Percentiles rank a stretch among this genome's conserved stretches.
phyloP scores from a whole-genome alignment of 2,329 filamentous ascomycete species.

The Scedosporium minutisporum region DNA sequence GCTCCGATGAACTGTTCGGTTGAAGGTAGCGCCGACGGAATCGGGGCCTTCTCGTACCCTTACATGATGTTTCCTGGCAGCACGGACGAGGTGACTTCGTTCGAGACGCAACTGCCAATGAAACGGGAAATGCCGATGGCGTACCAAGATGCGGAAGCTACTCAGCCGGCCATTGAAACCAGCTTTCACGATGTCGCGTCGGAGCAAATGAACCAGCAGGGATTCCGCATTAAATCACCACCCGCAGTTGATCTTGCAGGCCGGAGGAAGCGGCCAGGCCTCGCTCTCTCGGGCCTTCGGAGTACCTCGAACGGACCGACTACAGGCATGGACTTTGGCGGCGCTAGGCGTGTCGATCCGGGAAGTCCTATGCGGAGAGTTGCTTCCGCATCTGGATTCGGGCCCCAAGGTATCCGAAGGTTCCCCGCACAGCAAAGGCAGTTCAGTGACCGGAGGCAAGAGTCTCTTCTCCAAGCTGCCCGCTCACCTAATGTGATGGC shows the following conservation, averaged over 20 bases:
- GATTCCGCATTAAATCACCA: slow-evolving; percentile 34
- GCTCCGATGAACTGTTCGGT: slow-evolving; percentile 1
- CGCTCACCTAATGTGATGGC: slow-evolving; percentile 29
- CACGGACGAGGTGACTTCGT: neutral
- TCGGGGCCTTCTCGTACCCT: slow-evolving; percentile 3
- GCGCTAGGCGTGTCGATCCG: slow-evolving; percentile 29
- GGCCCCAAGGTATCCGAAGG: slow-evolving; percentile 14
- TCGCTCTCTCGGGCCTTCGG: slow-evolving; percentile 36
- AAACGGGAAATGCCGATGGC: neutral
- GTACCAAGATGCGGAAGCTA: neutral
- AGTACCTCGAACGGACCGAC: slow-evolving; percentile 34
- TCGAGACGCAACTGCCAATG: neutral
- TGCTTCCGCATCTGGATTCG: slow-evolving; percentile 37
- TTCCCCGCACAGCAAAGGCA: slow-evolving; percentile 22
- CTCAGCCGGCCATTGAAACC: neutral
- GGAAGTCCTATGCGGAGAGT: slow-evolving; percentile 44
- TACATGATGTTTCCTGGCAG: neutral
- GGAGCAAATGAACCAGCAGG: neutral
- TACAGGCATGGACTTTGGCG: slow-evolving; percentile 35
- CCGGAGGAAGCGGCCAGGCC: slow-evolving; percentile 36
- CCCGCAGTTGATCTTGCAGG: slow-evolving; percentile 44
- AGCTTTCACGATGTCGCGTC: neutral
- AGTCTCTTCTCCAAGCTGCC: slow-evolving; percentile 32
- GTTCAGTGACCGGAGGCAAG: slow-evolving; percentile 34
- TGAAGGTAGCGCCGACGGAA: neutral